Conservation (phyloP, 306 rosid species). For the Abrus precatorius region DNA sequence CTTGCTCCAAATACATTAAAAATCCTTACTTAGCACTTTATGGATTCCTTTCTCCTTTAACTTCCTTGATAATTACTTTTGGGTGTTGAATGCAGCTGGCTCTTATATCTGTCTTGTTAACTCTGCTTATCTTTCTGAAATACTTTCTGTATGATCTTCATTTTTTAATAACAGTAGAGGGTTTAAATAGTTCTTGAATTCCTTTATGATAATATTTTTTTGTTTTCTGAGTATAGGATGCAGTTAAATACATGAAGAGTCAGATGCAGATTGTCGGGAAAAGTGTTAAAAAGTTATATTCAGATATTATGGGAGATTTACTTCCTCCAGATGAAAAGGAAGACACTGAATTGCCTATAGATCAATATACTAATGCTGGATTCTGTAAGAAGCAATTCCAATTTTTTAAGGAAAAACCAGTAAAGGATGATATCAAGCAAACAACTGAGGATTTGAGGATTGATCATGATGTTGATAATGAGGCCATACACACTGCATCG, state of each 20-base stretch:
- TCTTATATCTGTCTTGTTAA: background rate
- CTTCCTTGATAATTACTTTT: background rate
- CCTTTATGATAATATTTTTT: slow-evolving; percentile 18
- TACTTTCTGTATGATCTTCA: background rate
- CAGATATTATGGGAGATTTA: slow-evolving; percentile 78
- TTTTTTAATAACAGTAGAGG: no score
- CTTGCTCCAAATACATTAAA: background rate
- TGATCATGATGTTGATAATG: slow-evolving; percentile 42
- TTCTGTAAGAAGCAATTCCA: slow-evolving; percentile 50
- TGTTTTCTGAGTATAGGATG: slow-evolving; percentile 69
- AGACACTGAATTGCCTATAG: slow-evolving; percentile 50
- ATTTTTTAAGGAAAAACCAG: slow-evolving; percentile 50
- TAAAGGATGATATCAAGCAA: slow-evolving; percentile 44
- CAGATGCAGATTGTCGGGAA: slow-evolving; percentile 85
- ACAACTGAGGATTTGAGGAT: slow-evolving; percentile 46
- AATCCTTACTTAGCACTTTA: background rate
- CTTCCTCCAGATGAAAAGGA: slow-evolving; percentile 60
- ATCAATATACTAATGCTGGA: slow-evolving; percentile 53
- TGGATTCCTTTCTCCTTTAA: slow-evolving; percentile 24
- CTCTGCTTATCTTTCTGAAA: slow-evolving; percentile 33
- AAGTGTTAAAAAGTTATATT: slow-evolving; percentile 79
- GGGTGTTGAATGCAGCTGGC: background rate
- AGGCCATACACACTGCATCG: slow-evolving; percentile 27
- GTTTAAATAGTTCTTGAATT: background rate
- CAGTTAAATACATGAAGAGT: slow-evolving; percentile 83